A percentile compares a stretch with the other conserved stretches of the same genome.
phyloP scores from a whole-genome alignment of 1,284 basidiomycete species.

The Ceratobasidium sp. region DNA sequence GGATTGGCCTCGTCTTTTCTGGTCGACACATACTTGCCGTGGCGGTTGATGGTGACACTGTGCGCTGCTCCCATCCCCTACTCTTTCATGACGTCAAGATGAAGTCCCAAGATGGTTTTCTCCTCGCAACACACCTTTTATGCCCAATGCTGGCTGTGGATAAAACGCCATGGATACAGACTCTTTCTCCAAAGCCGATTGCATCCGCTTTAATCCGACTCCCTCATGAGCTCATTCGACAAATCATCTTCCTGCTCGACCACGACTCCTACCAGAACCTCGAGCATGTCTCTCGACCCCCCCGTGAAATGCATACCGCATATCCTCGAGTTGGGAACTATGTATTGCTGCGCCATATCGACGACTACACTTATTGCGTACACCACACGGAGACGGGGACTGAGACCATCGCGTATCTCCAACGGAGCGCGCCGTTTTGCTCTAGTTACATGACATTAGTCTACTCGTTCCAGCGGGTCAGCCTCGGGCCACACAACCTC shows the following conservation, averaged over 20 bases:
- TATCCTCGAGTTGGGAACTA: not conserved
- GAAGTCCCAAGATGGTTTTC: slow-evolving; percentile 3
- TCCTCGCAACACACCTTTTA: slow-evolving; percentile 15
- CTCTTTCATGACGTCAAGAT: not conserved
- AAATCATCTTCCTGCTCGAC: not conserved
- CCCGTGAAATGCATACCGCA: not conserved
- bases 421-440: not conserved
- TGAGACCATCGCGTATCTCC: not conserved
- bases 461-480: not conserved
- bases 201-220: not conserved
- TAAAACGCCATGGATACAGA: not conserved
- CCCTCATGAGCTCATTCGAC: not conserved
- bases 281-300: not conserved
- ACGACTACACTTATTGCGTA: not conserved
- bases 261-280: not conserved
- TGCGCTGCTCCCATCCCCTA: slow-evolving; percentile 5
- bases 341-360: not conserved
- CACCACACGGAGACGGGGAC: not conserved
- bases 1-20: slow-evolving; percentile 23
- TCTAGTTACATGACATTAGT: not conserved
- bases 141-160: not conserved
- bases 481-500: too few species aligned
- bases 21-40: slow-evolving; percentile 26
- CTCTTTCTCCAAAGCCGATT: not conserved
- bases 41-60: not conserved